Conservation (phyloP, 805 yeast species). For the Torulaspora quercuum region DNA sequence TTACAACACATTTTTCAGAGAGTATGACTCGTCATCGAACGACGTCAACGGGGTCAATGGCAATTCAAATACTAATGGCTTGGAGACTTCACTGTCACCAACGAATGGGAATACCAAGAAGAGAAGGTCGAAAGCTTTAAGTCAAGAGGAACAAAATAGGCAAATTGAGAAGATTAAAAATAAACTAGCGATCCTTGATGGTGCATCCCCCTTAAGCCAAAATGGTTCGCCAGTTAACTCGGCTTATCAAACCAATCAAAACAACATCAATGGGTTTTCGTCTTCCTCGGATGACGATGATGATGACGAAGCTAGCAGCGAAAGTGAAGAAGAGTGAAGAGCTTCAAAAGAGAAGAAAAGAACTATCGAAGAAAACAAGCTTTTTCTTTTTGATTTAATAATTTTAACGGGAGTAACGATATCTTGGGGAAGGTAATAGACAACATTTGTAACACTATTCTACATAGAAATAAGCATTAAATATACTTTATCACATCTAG, state of each 20-base stretch:
- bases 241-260: constrained; percentile 13
- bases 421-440: constrained; percentile 14
- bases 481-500: too few species aligned
- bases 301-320: constrained; percentile 58
- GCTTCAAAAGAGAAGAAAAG: too few species aligned
- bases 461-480: constrained; percentile 3
- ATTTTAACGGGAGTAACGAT: constrained; percentile 2
- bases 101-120: constrained; percentile 32
- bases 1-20: constrained; percentile 74
- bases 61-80: constrained; percentile 7
- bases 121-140: constrained; percentile 53
- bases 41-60: constrained; percentile 22
- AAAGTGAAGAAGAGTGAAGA: constrained; percentile 71
- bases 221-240: constrained; percentile 39
- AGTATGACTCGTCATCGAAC: constrained; percentile 32
- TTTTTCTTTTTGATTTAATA: constrained; percentile 4
- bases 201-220: constrained; percentile 45
- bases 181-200: constrained; percentile 71
- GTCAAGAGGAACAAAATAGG: constrained; percentile 62
- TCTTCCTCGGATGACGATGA: constrained; percentile 37
- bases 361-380: not conserved
- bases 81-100: constrained; percentile 26
- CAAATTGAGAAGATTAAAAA: constrained; percentile 70
- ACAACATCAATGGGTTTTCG: constrained; percentile 18
- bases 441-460: constrained; percentile 20